Evolutionary conservation across 257 asterid genomes (phyloP).

Genomic region (Avicennia marina): DNA sequence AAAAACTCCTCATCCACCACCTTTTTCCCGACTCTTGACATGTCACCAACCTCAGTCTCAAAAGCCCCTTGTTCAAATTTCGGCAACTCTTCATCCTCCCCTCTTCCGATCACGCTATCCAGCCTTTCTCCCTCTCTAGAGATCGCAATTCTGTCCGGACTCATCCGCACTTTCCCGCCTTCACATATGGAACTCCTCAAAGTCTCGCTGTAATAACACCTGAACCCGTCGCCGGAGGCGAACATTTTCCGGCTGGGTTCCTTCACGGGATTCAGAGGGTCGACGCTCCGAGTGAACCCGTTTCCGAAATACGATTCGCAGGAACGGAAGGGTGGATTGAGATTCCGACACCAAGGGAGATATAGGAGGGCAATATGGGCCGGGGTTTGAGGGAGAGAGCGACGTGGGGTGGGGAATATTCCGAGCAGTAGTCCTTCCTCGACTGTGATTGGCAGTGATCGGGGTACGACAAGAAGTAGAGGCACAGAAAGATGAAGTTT

Average conservation of each 20-base stretch:
- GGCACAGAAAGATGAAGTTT: constrained; percentile 64
- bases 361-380: constrained; percentile 83
- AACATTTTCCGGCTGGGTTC: constrained; percentile 27
- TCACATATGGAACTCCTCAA: constrained; percentile 81
- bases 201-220: constrained; percentile 71
- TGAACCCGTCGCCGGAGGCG: constrained; percentile 48
- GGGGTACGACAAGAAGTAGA: constrained; percentile 57
- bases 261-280: constrained; percentile 31
- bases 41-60: constrained; percentile 37
- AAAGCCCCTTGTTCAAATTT: constrained; percentile 65
- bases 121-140: constrained; percentile 73
- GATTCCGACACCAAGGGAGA: constrained; percentile 69
- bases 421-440: neutral
- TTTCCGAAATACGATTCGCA: constrained; percentile 90
- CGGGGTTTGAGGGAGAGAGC: constrained; percentile 58
- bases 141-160: constrained; percentile 52
- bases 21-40: constrained; percentile 38
- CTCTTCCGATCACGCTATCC: constrained; percentile 79
- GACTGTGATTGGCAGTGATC: constrained; percentile 28
- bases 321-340: constrained; percentile 38
- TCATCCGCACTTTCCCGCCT: constrained; percentile 73
- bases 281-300: constrained; percentile 56
- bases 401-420: constrained; percentile 16
- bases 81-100: constrained; percentile 75
- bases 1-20: constrained; percentile 47